phyloP scores from a whole-genome alignment of 352 stramenopile genomes.

The Pilasporangium apinafurcum region DNA sequence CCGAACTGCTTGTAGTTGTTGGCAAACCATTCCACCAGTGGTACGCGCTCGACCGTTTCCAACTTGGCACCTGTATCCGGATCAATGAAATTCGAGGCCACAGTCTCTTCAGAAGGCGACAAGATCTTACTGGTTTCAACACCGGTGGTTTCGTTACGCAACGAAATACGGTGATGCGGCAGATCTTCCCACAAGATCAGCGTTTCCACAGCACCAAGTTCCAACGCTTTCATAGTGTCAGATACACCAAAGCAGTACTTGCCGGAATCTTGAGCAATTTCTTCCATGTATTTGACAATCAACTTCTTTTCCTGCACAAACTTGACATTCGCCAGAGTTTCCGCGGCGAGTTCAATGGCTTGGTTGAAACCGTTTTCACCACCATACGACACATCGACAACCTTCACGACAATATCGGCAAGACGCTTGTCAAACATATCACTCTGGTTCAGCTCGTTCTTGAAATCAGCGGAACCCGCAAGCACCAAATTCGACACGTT shows the following conservation, averaged over 20 bases:
- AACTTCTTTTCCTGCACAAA: constrained; percentile 99
- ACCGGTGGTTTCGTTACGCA: constrained; percentile 92
- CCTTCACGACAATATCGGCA: constrained; percentile 96
- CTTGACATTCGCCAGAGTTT: constrained; percentile 98
- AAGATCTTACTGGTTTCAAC: constrained; percentile 82
- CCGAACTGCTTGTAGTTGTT: constrained; percentile 99
- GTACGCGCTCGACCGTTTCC: constrained; percentile 95
- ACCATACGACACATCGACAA: constrained; percentile 99
- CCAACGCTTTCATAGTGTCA: constrained; percentile 98
- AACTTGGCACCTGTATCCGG: constrained; percentile 93
- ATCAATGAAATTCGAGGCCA: constrained; percentile 96
- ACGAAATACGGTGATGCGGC: constrained; percentile 90
- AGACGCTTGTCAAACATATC: constrained; percentile 98
- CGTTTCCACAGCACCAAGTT: constrained; percentile 98
- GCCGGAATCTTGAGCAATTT: constrained; percentile 98
- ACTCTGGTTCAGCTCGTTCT: constrained; percentile 94
- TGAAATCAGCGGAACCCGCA: constrained; percentile 98
- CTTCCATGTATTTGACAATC: constrained; percentile 99
- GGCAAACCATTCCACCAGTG: constrained; percentile 99
- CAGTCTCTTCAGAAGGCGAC: constrained; percentile 83
- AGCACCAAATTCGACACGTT: constrained; percentile 98
- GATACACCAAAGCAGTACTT: constrained; percentile 99
- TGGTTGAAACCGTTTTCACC: constrained; percentile 99
- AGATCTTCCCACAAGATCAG: constrained; percentile 99
- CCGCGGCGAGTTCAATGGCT: constrained; percentile 97